Evolutionary conservation across 2,329 filamentous ascomycete genomes (phyloP), one percentile per base, ranked within the genome.

Genomic region (Microdochium bolleyi): DNA sequence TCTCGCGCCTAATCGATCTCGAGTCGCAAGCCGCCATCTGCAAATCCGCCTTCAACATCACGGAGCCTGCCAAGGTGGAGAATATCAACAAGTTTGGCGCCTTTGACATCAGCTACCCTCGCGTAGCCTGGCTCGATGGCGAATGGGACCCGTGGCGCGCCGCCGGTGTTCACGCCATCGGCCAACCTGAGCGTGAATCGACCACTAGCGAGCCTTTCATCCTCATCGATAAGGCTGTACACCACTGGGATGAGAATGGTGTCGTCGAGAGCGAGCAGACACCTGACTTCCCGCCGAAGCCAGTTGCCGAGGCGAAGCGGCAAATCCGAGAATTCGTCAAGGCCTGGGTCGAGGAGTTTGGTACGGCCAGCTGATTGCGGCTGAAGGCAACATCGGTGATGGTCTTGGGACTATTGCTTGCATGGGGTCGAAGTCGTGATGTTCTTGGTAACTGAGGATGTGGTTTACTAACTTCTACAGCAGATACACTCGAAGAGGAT

Each of bases 171-270:
- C 84, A 92, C 50, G 84, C 83, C 0, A 78, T 82, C n/a, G 78
- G 74, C 1, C 77, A 83, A 0, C 73, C 76, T 0, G 69, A 73
- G 27, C 74, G 87, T 21, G 67, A 72, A 14, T 87, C 78, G 48
- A 88, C 87, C 0, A 69, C 73, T 0, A 77, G 75, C 49, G 79
- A 91, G 70, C 89, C 89, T 0, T 88, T 85, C 57, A 75, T 89
- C n/a, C 64, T 92, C 48, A 89, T 95, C 48, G 71, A 76, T 3
- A 78, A 79, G n/a, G 88, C 82, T 0, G 87, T 92, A 21, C 89
- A 95, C 66, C 88, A 92, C 64, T 94, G 87, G 85, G 87, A 89
- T 58, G 84, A 87, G 70, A 85, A 87, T 57, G 83, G 84, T 1
- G 60, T 87, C n/a, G 81, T 84, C 50, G 66, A 73, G 1, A 84